Conservation (phyloP, 352 stramenopile genomes). For the Phytophthora hibernalis region DNA sequence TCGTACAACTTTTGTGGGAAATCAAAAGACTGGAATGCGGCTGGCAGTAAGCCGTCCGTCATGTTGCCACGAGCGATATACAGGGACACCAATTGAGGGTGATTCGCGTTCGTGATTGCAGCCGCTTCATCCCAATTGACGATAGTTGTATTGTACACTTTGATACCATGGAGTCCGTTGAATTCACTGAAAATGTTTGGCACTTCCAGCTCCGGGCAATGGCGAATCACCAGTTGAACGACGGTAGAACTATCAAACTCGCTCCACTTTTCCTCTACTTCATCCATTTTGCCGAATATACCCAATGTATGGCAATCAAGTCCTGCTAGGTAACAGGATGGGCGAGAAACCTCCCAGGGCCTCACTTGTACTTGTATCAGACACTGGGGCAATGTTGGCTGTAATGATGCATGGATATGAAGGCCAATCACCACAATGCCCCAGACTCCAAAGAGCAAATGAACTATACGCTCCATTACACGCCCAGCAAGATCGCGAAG, state of each 20-base stretch:
- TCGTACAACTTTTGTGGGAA: constrained; percentile 41
- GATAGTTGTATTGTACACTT: constrained; percentile 54
- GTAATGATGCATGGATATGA: constrained; percentile 21
- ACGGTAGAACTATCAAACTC: constrained; percentile 36
- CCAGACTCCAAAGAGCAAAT: constrained; percentile 24
- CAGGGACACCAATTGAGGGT: constrained; percentile 33
- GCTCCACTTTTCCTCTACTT: constrained; percentile 24
- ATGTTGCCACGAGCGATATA: constrained; percentile 45
- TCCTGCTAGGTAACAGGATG: constrained; percentile 41
- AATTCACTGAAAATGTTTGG: constrained; percentile 29
- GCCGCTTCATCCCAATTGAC: constrained; percentile 30
- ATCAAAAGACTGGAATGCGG: constrained; percentile 33
- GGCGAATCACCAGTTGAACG: constrained; percentile 38
- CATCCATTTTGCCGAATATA: constrained; percentile 19
- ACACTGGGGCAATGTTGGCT: constrained; percentile 24
- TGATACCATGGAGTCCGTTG: constrained; percentile 33
- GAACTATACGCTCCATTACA: constrained; percentile 3
- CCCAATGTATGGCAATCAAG: constrained; percentile 34
- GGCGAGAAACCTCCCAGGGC: constrained; percentile 36
- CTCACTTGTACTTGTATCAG: constrained; percentile 37
- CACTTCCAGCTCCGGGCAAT: constrained; percentile 42
- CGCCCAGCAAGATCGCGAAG: not conserved
- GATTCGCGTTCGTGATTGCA: constrained; percentile 25
- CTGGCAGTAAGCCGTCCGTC: constrained; percentile 34
- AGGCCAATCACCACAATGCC: constrained; percentile 20